phyloP scores from a whole-genome alignment of 305 asterid species.

The Striga hermonthica region DNA sequence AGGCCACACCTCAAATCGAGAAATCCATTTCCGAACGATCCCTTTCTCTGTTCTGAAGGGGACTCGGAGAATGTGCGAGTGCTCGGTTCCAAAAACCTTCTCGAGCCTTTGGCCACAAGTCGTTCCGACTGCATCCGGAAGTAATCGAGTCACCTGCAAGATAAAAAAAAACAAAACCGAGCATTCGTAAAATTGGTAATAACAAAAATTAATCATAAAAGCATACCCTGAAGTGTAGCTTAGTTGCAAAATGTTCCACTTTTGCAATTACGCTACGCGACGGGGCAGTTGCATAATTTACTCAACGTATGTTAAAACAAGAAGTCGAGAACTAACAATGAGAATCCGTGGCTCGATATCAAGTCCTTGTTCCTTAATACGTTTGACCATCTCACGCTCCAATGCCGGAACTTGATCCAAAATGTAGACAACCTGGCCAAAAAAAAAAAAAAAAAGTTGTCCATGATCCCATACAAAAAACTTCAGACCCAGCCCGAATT shows the following conservation, averaged over 20 bases:
- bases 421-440: conserved; percentile 7
- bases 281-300: too few species aligned
- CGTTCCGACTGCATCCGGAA: conserved; percentile 14
- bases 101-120: conserved; percentile 17
- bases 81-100: conserved; percentile 7
- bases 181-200: not conserved
- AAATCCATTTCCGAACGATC: conserved; percentile 4
- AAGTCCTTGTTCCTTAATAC: conserved; percentile 16
- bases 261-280: too few species aligned
- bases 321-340: conserved; percentile 16
- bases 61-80: conserved; percentile 11
- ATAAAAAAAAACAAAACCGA: not conserved
- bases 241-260: too few species aligned
- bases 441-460: not conserved
- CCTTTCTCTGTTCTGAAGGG: conserved; percentile 14
- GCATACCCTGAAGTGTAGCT: too few species aligned
- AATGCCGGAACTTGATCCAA: conserved; percentile 20
- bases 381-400: conserved; percentile 12
- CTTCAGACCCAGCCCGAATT: not conserved
- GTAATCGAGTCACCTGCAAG: conserved; percentile 11
- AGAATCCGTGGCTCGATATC: conserved; percentile 7
- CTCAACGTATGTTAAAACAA: too few species aligned
- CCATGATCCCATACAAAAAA: too few species aligned
- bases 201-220: too few species aligned
- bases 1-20: conserved; percentile 16